Evolutionary conservation across 163 green algal species (phyloP).

Genomic region (Chloromonas sp.): DNA sequence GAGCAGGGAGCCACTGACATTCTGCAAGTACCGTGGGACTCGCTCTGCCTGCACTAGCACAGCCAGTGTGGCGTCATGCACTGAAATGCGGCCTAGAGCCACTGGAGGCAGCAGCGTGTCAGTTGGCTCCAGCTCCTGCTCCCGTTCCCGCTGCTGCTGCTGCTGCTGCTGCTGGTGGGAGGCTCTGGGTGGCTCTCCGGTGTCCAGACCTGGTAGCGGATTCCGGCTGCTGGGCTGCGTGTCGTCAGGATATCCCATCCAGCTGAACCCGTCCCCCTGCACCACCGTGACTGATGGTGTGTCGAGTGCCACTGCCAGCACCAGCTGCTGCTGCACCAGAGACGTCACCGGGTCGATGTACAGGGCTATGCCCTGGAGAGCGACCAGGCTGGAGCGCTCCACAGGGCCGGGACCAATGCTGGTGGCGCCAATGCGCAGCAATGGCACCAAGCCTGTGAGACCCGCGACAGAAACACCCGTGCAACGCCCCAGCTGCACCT

Average conservation of each 20-base stretch:
- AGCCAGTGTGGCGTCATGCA: conserved; percentile 30
- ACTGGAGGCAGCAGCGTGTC: conserved; percentile 22
- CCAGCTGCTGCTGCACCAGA: conserved; percentile 50
- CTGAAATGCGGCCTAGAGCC: conserved; percentile 36
- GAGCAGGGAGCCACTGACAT: conserved; percentile 30
- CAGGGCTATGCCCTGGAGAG: conserved; percentile 29
- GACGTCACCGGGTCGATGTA: conserved; percentile 55
- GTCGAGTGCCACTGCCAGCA: conserved; percentile 52
- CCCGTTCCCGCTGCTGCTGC: conserved; percentile 14
- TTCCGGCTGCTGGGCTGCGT: conserved; percentile 60
- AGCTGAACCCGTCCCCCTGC: conserved; percentile 78
- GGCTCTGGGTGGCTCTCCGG: conserved; percentile 6
- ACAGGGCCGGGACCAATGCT: conserved; percentile 51
- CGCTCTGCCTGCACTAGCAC: conserved; percentile 44
- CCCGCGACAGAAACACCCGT: conserved; percentile 50
- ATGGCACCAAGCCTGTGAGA: conserved; percentile 39
- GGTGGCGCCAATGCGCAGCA: conserved; percentile 49
- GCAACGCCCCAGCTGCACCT: conserved; percentile 53
- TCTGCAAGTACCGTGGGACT: conserved; percentile 41
- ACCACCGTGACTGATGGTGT: conserved; percentile 48
- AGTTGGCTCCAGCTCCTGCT: neutral
- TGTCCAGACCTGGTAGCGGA: conserved; percentile 60
- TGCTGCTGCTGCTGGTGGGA: neutral
- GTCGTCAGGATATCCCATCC: conserved; percentile 87
- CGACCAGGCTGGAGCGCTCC: conserved; percentile 48